A percentile compares a stretch with the other conserved stretches of the same genome.
Evolutionary conservation across 2,329 filamentous ascomycete genomes (phyloP).

Genomic region (Curvularia eragrostidis): DNA sequence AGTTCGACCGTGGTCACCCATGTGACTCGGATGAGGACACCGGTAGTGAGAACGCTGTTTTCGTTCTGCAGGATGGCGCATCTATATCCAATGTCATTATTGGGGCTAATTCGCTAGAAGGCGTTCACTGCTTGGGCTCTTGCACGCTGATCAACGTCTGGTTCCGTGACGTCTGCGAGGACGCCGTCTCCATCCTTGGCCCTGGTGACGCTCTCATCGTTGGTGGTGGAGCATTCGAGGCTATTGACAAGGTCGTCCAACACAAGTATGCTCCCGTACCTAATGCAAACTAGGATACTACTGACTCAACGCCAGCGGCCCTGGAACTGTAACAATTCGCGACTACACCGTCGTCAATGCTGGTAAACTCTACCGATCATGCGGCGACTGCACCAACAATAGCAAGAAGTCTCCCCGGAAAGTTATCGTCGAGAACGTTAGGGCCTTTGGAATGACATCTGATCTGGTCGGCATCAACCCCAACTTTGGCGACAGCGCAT

Average conservation of each 20-base stretch:
- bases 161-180: conserved; percentile 45
- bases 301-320: background rate
- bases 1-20: conserved; percentile 31
- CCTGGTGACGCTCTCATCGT: conserved; percentile 43
- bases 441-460: conserved; percentile 49
- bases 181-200: conserved; percentile 39
- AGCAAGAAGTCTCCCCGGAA: conserved; percentile 50
- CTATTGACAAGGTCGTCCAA: conserved; percentile 48
- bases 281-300: background rate
- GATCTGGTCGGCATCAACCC: conserved; percentile 56
- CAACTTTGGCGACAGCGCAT: conserved; percentile 58
- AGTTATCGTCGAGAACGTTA: conserved; percentile 52
- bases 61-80: conserved; percentile 59
- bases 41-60: conserved; percentile 53
- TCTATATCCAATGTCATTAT: conserved; percentile 62
- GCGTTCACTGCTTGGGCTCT: conserved; percentile 58
- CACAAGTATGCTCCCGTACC: conserved; percentile 40
- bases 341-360: conserved; percentile 53
- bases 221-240: conserved; percentile 44
- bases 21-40: conserved; percentile 35
- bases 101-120: conserved; percentile 58
- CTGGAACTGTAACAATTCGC: conserved; percentile 13
- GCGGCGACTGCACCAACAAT: conserved; percentile 56
- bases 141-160: conserved; percentile 52
- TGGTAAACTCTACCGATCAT: conserved; percentile 60